Evolutionary conservation across 139 green algal species (phyloP).

Genomic region (Chlorella sorokiniana): DNA sequence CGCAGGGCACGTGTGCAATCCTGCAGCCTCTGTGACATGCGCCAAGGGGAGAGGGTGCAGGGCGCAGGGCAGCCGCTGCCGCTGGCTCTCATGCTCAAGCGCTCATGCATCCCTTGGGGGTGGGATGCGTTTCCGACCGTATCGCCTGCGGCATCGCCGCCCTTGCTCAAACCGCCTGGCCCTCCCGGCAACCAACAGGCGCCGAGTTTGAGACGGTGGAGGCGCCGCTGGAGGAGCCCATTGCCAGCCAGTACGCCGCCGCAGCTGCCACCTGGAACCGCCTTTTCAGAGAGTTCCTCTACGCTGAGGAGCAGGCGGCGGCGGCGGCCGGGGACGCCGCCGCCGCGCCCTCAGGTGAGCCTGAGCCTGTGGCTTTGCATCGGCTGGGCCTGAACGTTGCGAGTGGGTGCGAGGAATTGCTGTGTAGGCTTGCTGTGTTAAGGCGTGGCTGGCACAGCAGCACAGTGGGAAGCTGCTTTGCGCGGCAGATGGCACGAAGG

Average conservation of each 20-base stretch:
- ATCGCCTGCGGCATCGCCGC: too few relatives aligned
- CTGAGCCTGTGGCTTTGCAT: neutral
- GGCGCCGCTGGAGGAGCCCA: constrained; percentile 49
- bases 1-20: too few relatives aligned
- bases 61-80: too few relatives aligned
- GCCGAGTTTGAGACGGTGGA: constrained; percentile 81
- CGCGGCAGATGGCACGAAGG: too few relatives aligned
- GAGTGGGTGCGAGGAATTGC: neutral
- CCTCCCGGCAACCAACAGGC: constrained; percentile 41
- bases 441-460: too few relatives aligned
- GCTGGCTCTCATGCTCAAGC: too few relatives aligned
- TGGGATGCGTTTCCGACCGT: too few relatives aligned
- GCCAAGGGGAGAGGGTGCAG: too few relatives aligned
- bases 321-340: neutral
- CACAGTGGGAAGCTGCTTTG: neutral
- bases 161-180: too few relatives aligned
- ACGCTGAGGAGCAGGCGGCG: constrained; percentile 14
- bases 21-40: too few relatives aligned
- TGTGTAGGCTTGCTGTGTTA: neutral
- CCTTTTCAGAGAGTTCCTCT: constrained; percentile 37
- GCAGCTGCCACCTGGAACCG: constrained; percentile 47
- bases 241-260: constrained; percentile 36
- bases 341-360: neutral
- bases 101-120: too few relatives aligned
- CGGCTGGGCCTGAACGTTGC: neutral